Base-by-base conservation (phyloP, 1,284 basidiomycete species). In the Leccinum cinnamomeum region DNA sequence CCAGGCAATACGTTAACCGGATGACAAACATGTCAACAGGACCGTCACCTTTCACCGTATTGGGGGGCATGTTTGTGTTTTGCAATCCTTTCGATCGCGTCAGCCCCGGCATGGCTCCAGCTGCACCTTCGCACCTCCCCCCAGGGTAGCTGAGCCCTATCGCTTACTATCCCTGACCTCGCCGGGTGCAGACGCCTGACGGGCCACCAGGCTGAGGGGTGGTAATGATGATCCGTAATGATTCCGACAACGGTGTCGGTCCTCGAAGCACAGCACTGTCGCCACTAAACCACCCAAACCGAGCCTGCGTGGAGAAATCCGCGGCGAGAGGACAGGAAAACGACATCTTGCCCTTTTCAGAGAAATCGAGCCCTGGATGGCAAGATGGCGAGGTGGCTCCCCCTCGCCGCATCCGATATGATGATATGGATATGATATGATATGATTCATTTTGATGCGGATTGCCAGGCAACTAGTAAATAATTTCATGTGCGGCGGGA, bases 401-500 rank as follows among this genome's bases (percentile, higher is more conserved):
- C 54, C 41, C 60, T 61, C 44, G 37, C 46, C 46, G 46, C 53
- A 54, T 59, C 56, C 62, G 59, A 65, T 28, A n/a, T 30, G 28
- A 51, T 51, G n/a, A n/a, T n/a, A n/a, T n/a, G n/a, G 14, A 28
- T 14, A 6, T 53, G 50, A 28, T 50, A 28, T 51, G 23, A 28
- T 14, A 3, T 53, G 50, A 28, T 50, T 25, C 11, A 55, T 61
- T 55, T 60, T 73, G 69, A 70, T 70, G 64, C 20, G 39, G 33
- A 70, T 73, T 64, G 70, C 70, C 64, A 68, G 60, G 69, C 69
- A 74, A 70, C 69, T 33, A 37, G 35, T 35, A 35, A 5, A 12
- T 6, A 48, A 48, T 48, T 48, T 48, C 46, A 20, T 48, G 46
- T 48, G 20, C 46, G 46, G 30, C 55, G 37, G 53, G 55, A 61